These are phyloP conservation scores for Lipomyces mesembrius DNA, from an alignment of 805 yeast species.

Conservation along the genomic window DNA sequence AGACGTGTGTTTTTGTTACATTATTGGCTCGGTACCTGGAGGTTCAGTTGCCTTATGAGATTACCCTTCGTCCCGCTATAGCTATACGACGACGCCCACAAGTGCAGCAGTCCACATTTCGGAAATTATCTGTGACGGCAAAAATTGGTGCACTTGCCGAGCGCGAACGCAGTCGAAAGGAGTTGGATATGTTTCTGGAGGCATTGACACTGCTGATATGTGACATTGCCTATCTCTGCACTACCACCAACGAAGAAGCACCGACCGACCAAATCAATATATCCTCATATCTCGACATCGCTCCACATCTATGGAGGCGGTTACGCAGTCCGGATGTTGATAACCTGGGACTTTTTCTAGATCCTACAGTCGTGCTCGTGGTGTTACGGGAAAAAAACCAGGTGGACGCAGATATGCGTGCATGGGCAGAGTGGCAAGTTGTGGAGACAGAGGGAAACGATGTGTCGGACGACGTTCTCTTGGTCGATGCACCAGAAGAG, in stretches of 20 bases:
- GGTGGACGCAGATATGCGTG: constrained; percentile 23
- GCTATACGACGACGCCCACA: constrained; percentile 19
- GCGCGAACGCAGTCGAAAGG: constrained; percentile 19
- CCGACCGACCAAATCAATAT: constrained; percentile 8
- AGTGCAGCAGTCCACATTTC: constrained; percentile 3
- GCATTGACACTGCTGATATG: constrained; percentile 29
- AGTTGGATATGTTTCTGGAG: constrained; percentile 28
- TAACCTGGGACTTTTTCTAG: constrained; percentile 7
- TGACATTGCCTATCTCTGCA: constrained; percentile 25
- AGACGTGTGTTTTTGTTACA: constrained; percentile 11
- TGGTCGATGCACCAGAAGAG: constrained; percentile 13
- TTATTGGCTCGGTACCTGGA: constrained; percentile 21
- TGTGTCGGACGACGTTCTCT: constrained; percentile 15
- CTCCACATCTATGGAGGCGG: constrained; percentile 18
- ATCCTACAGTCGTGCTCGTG: constrained; percentile 18
- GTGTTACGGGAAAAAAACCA: constrained; percentile 22
- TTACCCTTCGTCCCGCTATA: constrained; percentile 18
- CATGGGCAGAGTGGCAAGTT: constrained; percentile 34
- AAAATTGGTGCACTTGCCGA: constrained; percentile 12
- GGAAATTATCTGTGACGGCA: constrained; percentile 16
- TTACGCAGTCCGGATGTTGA: constrained; percentile 10
- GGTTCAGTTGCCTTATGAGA: constrained; percentile 29
- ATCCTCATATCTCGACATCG: constrained; percentile 19
- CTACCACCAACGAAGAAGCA: constrained; percentile 7
- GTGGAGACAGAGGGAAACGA: constrained; percentile 28